Evolutionary conservation across 164 flowering plant genomes (phyloP).

Genomic region (Santalum album): DNA sequence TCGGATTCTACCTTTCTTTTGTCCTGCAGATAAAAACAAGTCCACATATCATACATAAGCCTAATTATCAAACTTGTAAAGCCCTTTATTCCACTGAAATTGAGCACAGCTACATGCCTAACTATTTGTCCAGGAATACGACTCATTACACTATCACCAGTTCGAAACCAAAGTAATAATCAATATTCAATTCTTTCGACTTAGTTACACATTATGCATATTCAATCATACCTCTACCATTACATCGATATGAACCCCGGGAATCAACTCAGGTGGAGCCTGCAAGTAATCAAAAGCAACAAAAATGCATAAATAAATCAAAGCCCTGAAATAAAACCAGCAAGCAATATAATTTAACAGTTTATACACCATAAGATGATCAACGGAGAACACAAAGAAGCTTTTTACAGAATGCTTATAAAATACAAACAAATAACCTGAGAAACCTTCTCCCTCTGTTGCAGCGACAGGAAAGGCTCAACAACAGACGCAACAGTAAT

Average conservation of each 20-base stretch:
- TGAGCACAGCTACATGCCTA: no score
- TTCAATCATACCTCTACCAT: conserved; percentile 53
- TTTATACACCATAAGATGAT: not conserved
- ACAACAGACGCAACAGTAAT: conserved; percentile 73
- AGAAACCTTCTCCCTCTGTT: conserved; percentile 22
- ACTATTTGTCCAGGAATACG: no score
- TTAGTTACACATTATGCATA: no score
- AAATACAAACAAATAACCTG: conserved; percentile 32
- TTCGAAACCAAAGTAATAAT: no score
- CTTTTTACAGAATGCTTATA: conserved; percentile 2
- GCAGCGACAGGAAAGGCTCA: conserved; percentile 61
- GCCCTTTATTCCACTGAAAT: no score
- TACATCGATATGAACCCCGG: conserved; percentile 62
- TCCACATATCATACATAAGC: not conserved
- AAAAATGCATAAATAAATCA: conserved; percentile 4
- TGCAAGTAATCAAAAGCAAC: conserved; percentile 17
- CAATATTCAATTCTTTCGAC: no score
- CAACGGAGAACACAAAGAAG: not conserved
- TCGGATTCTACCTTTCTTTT: conserved; percentile 11
- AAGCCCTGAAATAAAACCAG: not conserved
- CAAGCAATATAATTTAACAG: not conserved
- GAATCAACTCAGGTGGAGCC: conserved; percentile 51
- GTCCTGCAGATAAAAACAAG: conserved; percentile 18
- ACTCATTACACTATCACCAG: no score
- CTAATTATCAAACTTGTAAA: not conserved